Base-by-base conservation (phyloP, 78 protist genomes). In the Protostelium mycophagum region DNA sequence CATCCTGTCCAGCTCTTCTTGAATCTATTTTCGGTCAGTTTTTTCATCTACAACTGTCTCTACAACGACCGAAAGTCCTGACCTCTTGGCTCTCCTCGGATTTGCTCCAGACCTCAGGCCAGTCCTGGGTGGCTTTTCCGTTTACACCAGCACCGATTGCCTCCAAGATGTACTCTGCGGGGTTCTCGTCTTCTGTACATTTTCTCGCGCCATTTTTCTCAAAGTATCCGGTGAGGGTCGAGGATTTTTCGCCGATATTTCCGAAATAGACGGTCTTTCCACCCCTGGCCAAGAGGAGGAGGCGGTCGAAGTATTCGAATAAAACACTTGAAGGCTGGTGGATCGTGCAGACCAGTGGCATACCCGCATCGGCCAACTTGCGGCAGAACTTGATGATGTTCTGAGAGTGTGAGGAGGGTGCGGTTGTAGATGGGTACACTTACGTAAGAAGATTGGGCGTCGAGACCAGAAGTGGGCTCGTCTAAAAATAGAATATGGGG, bases 401-500 rank as follows among this genome's bases (percentile, higher is more conserved):
- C 10, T 83, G 38, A n/a, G 91, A 51, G n/a, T n/a, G n/a, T n/a
- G n/a, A n/a, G n/a, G n/a, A n/a, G n/a, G n/a, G n/a, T n/a, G n/a
- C n/a, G n/a, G 63, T n/a, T n/a, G n/a, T n/a, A n/a, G n/a, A n/a
- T n/a, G n/a, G n/a, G 63, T 28, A 28, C 31, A 86, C 87, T 28
- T 86, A 28, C n/a, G 73, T 36, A 34, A 34, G 89, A 34, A 36
- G 89, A 87, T 36, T 34, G 37, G 38, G 86, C 31, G 16, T 88
- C 85, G 23, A 92, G 83, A 10, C 90, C 90, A 0, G 90, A 87
- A 9, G 94, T 92, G n/a, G 94, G 94, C 87, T 92, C 94, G 87
- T 92, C 94, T 16, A 51, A 16, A 16, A 36, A 34, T 9, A 87
- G 63, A 23, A 51, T 34, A 23, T 34, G 87, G 10, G 89, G 35